Percentiles rank a stretch among this genome's conserved stretches.
These are phyloP conservation scores for Blastobotrys serpentis DNA, from an alignment of 1,139 yeast genomes.

Conservation along the genomic window DNA sequence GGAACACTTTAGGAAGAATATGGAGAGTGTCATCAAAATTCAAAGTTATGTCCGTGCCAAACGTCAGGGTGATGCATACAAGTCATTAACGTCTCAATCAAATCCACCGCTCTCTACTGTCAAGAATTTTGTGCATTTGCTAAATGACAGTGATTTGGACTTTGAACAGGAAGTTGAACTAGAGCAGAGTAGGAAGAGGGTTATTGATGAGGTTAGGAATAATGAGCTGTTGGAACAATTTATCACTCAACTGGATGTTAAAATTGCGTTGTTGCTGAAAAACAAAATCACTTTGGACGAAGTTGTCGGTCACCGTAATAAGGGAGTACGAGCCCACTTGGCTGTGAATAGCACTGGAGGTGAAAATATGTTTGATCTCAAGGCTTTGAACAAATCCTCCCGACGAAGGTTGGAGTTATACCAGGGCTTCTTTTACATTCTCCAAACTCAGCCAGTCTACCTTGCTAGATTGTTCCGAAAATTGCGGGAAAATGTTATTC, in stretches of 20 bases:
- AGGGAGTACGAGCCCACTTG: constrained; percentile 31
- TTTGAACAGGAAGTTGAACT: constrained; percentile 73
- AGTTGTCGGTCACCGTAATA: constrained; percentile 55
- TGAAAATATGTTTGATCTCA: constrained; percentile 40
- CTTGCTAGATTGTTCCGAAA: constrained; percentile 55
- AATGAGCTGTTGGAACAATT: constrained; percentile 71
- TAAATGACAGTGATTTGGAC: constrained; percentile 72
- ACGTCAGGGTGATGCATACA: constrained; percentile 71
- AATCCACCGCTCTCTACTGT: constrained; percentile 81
- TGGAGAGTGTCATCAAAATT: constrained; percentile 59
- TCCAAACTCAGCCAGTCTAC: constrained; percentile 83
- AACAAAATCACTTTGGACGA: constrained; percentile 81
- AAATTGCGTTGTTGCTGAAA: constrained; percentile 72
- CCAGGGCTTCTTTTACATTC: constrained; percentile 73
- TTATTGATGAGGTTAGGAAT: constrained; percentile 58
- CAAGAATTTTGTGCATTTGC: constrained; percentile 69
- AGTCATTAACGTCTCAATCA: constrained; percentile 61
- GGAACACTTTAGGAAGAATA: constrained; percentile 54
- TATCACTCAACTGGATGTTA: constrained; percentile 77
- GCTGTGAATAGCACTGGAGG: constrained; percentile 25
- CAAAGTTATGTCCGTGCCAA: constrained; percentile 74
- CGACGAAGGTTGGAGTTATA: constrained; percentile 54
- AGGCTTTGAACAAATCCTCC: constrained; percentile 43
- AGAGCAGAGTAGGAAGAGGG: constrained; percentile 65
- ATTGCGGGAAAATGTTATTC: constrained; percentile 29